These are phyloP conservation scores for Hypoxylon intermedium DNA, from an alignment of 495 filamentous ascomycete genomes.

Conservation along the genomic window DNA sequence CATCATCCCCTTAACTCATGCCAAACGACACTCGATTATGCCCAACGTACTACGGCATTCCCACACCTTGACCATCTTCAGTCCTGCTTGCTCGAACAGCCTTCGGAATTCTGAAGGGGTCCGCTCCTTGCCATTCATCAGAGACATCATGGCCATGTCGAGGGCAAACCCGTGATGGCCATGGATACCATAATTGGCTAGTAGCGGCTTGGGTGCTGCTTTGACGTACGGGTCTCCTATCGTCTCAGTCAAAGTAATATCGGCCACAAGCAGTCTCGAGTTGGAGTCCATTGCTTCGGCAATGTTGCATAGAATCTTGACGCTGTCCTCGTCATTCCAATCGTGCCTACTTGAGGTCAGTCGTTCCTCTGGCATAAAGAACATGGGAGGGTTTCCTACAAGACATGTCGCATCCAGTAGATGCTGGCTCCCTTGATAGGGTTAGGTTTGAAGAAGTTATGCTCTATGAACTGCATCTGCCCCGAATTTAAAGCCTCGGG, in stretches of 20 bases:
- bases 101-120: constrained; percentile 46
- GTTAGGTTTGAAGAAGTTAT: constrained; percentile 54
- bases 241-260: constrained; percentile 51
- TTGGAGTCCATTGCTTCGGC: constrained; percentile 40
- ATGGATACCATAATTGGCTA: constrained; percentile 47
- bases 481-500: constrained; percentile 42
- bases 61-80: constrained; percentile 36
- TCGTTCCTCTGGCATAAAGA: neutral
- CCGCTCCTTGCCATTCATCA: constrained; percentile 50
- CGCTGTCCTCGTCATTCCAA: constrained; percentile 52
- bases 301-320: constrained; percentile 46
- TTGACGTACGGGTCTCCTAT: constrained; percentile 40
- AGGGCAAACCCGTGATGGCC: constrained; percentile 45
- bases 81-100: constrained; percentile 27
- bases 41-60: constrained; percentile 33
- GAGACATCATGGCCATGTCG: constrained; percentile 49
- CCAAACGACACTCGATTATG: constrained; percentile 33
- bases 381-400: constrained; percentile 26
- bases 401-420: constrained; percentile 53
- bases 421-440: constrained; percentile 50
- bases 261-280: constrained; percentile 50
- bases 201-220: constrained; percentile 44
- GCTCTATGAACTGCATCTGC: constrained; percentile 43
- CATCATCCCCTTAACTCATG: neutral
- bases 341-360: constrained; percentile 41